A percentile compares a stretch with the other conserved stretches of the same genome.
Evolutionary conservation across 768 basidiomycete species (phyloP).

Genomic region (Dentipellis fragilis): DNA sequence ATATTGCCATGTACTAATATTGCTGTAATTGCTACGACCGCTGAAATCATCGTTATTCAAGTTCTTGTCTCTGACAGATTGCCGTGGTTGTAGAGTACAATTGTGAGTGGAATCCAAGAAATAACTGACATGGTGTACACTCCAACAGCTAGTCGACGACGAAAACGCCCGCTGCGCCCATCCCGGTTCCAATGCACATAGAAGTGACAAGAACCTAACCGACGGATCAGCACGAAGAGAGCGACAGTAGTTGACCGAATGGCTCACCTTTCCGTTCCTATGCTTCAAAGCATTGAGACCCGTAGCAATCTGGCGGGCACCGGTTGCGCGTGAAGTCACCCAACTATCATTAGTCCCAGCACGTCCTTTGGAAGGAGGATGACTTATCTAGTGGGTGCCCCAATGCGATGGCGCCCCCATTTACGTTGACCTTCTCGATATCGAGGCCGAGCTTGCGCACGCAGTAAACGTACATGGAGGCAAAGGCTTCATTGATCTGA

Average conservation of each 20-base stretch:
- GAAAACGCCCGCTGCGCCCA: constrained; percentile 82
- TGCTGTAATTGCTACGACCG: too few species aligned
- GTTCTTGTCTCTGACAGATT: too few species aligned
- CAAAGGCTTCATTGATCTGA: constrained; percentile 89
- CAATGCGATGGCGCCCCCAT: constrained; percentile 85
- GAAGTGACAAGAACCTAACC: constrained; percentile 71
- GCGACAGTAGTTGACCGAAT: neutral
- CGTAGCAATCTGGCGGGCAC: constrained; percentile 75
- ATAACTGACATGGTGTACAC: too few species aligned
- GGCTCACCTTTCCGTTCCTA: constrained; percentile 51
- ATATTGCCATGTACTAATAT: too few species aligned
- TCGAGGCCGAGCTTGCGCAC: constrained; percentile 56
- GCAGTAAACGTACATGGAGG: constrained; percentile 72
- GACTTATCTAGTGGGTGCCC: constrained; percentile 76
- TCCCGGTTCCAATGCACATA: constrained; percentile 88
- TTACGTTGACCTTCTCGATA: constrained; percentile 69
- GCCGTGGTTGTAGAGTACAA: too few species aligned
- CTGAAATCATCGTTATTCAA: too few species aligned
- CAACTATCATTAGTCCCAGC: constrained; percentile 12
- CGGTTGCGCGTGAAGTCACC: constrained; percentile 57
- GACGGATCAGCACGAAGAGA: neutral
- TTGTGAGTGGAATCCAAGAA: too few species aligned
- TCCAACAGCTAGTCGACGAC: constrained; percentile 32
- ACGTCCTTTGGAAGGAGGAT: neutral
- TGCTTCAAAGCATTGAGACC: constrained; percentile 68